Base-by-base conservation (phyloP, 257 asterid species). In the Capsicum baccatum region DNA sequence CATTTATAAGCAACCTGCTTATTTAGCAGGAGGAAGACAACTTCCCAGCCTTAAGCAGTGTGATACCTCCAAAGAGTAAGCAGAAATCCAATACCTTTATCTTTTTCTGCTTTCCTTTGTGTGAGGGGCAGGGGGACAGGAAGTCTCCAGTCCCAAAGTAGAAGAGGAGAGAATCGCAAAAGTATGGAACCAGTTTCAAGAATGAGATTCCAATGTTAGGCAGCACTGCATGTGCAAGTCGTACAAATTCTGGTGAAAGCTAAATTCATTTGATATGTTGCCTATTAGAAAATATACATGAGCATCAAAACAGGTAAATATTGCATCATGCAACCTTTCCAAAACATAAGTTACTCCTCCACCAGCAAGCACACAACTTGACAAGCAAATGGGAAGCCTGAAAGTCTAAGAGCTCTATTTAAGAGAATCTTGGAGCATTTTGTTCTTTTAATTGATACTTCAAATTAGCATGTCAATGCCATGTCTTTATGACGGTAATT, bases 401-500 rank as follows among this genome's bases (percentile, higher is more conserved):
- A 26, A 74, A 52, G 81, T 26, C 63, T 33, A 76, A 52, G 81
- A 26, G n/a, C 63, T 54, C 81, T 48, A 50, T 35, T 48, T 50
- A 8, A 76, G 81, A 54, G 8, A 54, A 78, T 78, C 47, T 54
- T 78, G 15, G 48, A 26, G n/a, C 63, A 55, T 76, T 76, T 21
- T 26, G 21, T 21, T 76, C 63, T 6, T 21, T 7, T 52, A 52
- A 21, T 52, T 76, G n/a, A 21, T 26, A 52, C 9, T 78, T 54
- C 64, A 78, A 71, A 78, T 54, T 52, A 76, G 64, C 56, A 70
- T 44, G 35, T 17, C 57, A 44, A 47, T 42, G 14, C 11, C 63
- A 76, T 52, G 81, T 26, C 81, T 76, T 76, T 76, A 26, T 52
- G 81, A 9, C 16, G 26, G 50, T 78, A 78, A 78, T 8, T 33